phyloP scores from a whole-genome alignment of 208 protist genomes.

The Leishmania braziliensis region DNA sequence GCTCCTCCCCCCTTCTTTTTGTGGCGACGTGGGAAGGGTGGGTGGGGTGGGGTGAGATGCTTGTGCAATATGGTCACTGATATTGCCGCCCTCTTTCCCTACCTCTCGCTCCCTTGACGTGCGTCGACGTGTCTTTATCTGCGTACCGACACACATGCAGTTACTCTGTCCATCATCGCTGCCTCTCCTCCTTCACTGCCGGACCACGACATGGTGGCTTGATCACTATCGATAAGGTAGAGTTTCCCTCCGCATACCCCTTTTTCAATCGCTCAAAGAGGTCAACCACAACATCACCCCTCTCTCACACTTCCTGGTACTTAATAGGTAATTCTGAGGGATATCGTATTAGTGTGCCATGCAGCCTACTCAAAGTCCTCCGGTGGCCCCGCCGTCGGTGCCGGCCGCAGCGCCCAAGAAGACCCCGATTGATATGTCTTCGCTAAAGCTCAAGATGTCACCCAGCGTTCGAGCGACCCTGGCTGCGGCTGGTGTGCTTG shows the following conservation, averaged over 20 bases:
- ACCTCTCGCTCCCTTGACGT: not conserved
- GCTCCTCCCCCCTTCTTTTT: not conserved
- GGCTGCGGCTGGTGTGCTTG: constrained; percentile 26
- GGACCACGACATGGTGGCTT: not conserved
- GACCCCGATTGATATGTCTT: constrained; percentile 60
- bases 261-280: not conserved
- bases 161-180: not conserved
- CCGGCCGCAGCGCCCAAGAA: constrained; percentile 71
- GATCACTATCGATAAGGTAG: not conserved
- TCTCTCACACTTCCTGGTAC: not conserved
- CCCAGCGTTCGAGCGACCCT: constrained; percentile 26
- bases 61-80: not conserved
- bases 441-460: constrained; percentile 37
- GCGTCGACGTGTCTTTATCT: not conserved
- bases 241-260: not conserved
- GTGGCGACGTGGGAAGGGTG: not conserved
- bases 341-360: constrained; percentile 5
- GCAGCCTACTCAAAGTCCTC: constrained; percentile 26
- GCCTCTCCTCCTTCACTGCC: not conserved
- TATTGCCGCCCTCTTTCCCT: not conserved
- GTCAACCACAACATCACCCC: not conserved
- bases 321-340: not conserved
- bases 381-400: constrained; percentile 24
- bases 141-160: not conserved
- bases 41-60: not conserved